Base-by-base conservation (phyloP, 2,329 filamentous ascomycete genomes). In the Aspergillus floridensis region DNA sequence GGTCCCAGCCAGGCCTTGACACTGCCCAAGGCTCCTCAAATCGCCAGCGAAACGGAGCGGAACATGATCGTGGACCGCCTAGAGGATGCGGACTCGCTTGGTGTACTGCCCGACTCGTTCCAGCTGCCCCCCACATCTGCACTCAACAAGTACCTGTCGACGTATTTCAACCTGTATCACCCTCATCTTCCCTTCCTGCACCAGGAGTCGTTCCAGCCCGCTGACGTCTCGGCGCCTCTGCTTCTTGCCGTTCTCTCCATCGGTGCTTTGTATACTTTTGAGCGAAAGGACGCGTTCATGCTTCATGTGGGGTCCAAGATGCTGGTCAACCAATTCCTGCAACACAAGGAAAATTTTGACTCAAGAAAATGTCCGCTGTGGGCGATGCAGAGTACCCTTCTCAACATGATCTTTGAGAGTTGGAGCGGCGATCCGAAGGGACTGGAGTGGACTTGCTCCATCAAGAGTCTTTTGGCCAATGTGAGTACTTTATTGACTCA, bases 361-460 rank as follows among this genome's bases (percentile, higher is more conserved):
- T 98, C 95, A 8, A 88, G 93, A 68, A 98, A 97, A 76, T 98
- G 93, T 70, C 95, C 95, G 4, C 79, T 99, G 14, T 98, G 95
- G 93, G 95, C 93, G 51, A 98, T 98, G 92, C 95, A 99, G 75
- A 92, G 91, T 74, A 96, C 93, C 3, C 81, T 99, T 56, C 82
- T 99, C 59, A 99, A 99, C 82, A 98, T 98, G 95, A 88, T 97
- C 66, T 98, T 99, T 75, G 92, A 95, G 57, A 98, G 93, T 81
- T 99, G 95, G 95, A 98, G 95, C 75, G 95, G 95, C 70, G 95
- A 98, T 72, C 90, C 95, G 38, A 98, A 97, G 78, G 95, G 95
- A 41, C 84, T 99, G 2, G 95, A 99, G 76, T 99, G 95, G 95
- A 93, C 95, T 38, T 98, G 93, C 77, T 98, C 95, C 2, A 98